phyloP scores from a whole-genome alignment of 2,329 filamentous ascomycete species.

The Annulohypoxylon truncatum region DNA sequence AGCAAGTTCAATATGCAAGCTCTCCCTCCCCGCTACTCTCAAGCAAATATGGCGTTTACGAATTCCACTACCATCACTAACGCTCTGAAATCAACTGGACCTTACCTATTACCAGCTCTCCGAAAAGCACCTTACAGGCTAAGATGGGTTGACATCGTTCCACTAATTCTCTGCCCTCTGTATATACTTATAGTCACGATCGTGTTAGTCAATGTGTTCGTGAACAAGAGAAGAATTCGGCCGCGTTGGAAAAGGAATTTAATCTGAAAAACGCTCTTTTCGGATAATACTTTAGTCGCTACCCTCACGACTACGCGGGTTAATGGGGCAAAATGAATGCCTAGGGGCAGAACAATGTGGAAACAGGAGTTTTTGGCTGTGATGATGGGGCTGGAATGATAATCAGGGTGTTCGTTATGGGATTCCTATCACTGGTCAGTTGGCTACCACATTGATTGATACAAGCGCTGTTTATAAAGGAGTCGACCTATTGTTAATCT shows the following conservation, averaged over 20 bases:
- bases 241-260: conserved; percentile 19
- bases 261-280: not conserved
- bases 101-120: not conserved
- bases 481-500: too few relatives aligned
- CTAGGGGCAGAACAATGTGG: not conserved
- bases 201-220: not conserved
- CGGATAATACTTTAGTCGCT: not conserved
- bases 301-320: not conserved
- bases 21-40: not conserved
- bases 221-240: conserved; percentile 2
- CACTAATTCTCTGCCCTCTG: not conserved
- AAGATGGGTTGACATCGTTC: not conserved
- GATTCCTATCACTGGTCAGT: not conserved
- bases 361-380: not conserved
- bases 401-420: not conserved
- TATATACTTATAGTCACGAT: not conserved
- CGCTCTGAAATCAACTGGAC: not conserved
- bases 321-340: not conserved
- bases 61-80: not conserved
- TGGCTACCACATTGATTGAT: not conserved
- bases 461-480: not conserved
- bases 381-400: not conserved
- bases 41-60: not conserved
- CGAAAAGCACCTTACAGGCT: not conserved
- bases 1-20: not conserved